These are phyloP conservation scores for Plasmodium blacklocki DNA, from an alignment of 169 alveolate species.

Conservation along the genomic window DNA sequence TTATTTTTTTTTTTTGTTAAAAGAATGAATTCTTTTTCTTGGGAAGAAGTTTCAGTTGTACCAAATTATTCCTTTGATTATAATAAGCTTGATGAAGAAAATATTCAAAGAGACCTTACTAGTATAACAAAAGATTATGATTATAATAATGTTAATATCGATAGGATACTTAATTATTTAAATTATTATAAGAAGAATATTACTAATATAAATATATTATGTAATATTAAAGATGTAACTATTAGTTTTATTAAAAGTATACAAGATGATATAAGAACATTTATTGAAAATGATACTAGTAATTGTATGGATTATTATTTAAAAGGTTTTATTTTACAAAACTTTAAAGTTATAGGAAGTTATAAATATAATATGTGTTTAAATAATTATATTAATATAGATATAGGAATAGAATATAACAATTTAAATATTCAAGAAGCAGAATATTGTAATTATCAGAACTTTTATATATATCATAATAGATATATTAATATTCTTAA, in stretches of 20 bases:
- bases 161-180: not conserved
- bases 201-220: constrained; percentile 29
- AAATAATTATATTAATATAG: constrained; percentile 28
- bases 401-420: constrained; percentile 27
- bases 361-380: constrained; percentile 26
- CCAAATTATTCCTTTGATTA: not conserved
- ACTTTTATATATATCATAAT: constrained; percentile 32
- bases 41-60: not conserved
- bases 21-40: not conserved
- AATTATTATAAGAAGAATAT: constrained; percentile 30
- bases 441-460: constrained; percentile 20
- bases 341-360: constrained; percentile 32
- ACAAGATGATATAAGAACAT: constrained; percentile 21
- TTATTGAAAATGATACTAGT: not conserved
- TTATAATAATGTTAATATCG: not conserved
- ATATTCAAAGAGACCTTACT: not conserved
- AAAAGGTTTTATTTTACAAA: constrained; percentile 15
- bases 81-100: constrained; percentile 13
- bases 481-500: constrained; percentile 20
- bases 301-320: constrained; percentile 1
- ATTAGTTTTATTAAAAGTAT: constrained; percentile 6
- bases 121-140: not conserved
- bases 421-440: constrained; percentile 13
- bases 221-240: constrained; percentile 21
- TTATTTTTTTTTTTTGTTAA: not conserved